A percentile compares a stretch with the other conserved stretches of the same genome.
Conservation (phyloP, 495 filamentous ascomycete genomes). For the Neurospora sp. region DNA sequence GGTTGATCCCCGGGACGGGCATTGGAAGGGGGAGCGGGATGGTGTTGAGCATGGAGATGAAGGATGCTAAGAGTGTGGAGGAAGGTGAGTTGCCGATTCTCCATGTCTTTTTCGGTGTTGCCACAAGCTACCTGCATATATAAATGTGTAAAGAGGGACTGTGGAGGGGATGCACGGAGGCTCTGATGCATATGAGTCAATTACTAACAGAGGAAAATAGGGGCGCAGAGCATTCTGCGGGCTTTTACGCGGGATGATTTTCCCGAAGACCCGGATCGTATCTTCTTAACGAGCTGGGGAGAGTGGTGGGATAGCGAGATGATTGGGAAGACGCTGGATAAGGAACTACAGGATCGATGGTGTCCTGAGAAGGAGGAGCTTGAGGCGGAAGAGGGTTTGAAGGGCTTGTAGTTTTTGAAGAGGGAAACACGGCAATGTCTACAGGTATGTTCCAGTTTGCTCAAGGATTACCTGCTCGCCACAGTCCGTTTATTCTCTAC, state of each 20-base stretch:
- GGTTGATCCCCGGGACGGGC: constrained; percentile 30
- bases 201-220: constrained; percentile 5
- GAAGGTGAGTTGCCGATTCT: constrained; percentile 21
- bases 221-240: constrained; percentile 28
- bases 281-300: constrained; percentile 39
- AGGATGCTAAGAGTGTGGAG: constrained; percentile 29
- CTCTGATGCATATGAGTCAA: not conserved
- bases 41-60: constrained; percentile 9
- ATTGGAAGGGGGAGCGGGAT: constrained; percentile 14
- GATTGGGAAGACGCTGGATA: constrained; percentile 25
- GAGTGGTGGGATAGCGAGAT: constrained; percentile 40
- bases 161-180: not conserved
- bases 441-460: not conserved
- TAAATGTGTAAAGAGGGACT: not conserved
- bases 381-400: constrained; percentile 28
- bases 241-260: constrained; percentile 34
- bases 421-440: not conserved
- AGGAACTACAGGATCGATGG: constrained; percentile 35
- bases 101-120: not conserved
- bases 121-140: not conserved
- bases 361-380: constrained; percentile 31
- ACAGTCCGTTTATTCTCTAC: not conserved
- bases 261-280: constrained; percentile 34
- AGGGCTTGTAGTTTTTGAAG: not conserved
- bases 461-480: not conserved